Evolutionary conservation across 768 basidiomycete species (phyloP).

Genomic region (Suillus paluster): DNA sequence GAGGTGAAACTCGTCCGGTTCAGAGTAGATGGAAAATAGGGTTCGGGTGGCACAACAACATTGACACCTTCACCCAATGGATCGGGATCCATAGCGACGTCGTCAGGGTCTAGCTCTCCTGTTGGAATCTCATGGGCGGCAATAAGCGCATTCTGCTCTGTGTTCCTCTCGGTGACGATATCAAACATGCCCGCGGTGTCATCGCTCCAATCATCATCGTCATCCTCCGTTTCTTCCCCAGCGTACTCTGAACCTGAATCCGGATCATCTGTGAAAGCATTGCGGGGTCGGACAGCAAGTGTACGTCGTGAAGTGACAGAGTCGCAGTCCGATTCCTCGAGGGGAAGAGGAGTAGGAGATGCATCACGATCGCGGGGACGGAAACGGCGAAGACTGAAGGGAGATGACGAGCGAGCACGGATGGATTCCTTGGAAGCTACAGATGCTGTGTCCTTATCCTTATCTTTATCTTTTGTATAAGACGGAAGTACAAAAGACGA

Average conservation of each 20-base stretch:
- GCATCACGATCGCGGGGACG: slow-evolving; percentile 59
- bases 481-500: slow-evolving; percentile 50
- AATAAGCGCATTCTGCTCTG: slow-evolving; percentile 76
- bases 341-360: slow-evolving; percentile 59
- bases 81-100: slow-evolving; percentile 66
- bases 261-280: slow-evolving; percentile 61
- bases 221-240: slow-evolving; percentile 54
- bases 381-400: slow-evolving; percentile 75
- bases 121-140: slow-evolving; percentile 28
- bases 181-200: slow-evolving; percentile 65
- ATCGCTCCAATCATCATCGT: slow-evolving; percentile 64
- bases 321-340: slow-evolving; percentile 61
- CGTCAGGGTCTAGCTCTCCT: slow-evolving; percentile 46
- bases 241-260: slow-evolving; percentile 69
- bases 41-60: slow-evolving; percentile 82
- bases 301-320: slow-evolving; percentile 34
- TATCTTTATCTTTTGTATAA: slow-evolving; percentile 35
- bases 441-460: slow-evolving; percentile 41
- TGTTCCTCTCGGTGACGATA: slow-evolving; percentile 84
- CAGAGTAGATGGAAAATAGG: slow-evolving; percentile 78
- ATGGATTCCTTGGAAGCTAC: slow-evolving; percentile 50
- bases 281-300: slow-evolving; percentile 57
- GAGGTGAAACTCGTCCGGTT: slow-evolving; percentile 53
- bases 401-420: slow-evolving; percentile 78
- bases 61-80: slow-evolving; percentile 93